phyloP scores from a whole-genome alignment of 495 filamentous ascomycete species.

The Penicillium roqueforti region DNA sequence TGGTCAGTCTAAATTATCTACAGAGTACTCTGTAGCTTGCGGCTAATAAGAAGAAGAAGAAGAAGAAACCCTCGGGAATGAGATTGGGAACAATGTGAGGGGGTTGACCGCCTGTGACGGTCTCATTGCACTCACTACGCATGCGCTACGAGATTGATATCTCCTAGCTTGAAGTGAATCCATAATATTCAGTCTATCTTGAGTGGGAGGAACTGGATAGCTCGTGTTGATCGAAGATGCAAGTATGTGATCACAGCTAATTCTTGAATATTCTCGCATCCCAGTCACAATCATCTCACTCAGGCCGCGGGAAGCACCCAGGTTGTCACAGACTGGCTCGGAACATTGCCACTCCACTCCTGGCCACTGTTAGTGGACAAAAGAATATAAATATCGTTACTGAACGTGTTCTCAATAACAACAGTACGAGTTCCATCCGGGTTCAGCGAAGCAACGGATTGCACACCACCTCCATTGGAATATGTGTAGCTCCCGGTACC shows the following conservation, averaged over 20 bases:
- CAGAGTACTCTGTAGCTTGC: neutral
- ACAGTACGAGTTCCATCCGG: slow-evolving; percentile 49
- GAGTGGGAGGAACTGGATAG: neutral
- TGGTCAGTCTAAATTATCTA: neutral
- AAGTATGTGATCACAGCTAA: neutral
- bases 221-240: neutral
- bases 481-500: slow-evolving; percentile 48
- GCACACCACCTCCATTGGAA: slow-evolving; percentile 36
- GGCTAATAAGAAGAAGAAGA: neutral
- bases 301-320: slow-evolving; percentile 45
- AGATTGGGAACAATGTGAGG: no score
- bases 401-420: slow-evolving; percentile 51
- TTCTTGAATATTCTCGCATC: neutral
- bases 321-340: slow-evolving; percentile 46
- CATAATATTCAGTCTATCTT: no score
- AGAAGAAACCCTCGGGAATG: no score
- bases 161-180: neutral
- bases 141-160: neutral
- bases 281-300: neutral
- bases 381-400: slow-evolving; percentile 47
- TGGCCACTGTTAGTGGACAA: slow-evolving; percentile 40
- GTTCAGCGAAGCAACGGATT: slow-evolving; percentile 49
- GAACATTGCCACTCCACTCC: slow-evolving; percentile 49
- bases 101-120: no score
- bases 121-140: no score